Evolutionary conservation across 345 rosid species (phyloP).

Genomic region (Salix udensis): DNA sequence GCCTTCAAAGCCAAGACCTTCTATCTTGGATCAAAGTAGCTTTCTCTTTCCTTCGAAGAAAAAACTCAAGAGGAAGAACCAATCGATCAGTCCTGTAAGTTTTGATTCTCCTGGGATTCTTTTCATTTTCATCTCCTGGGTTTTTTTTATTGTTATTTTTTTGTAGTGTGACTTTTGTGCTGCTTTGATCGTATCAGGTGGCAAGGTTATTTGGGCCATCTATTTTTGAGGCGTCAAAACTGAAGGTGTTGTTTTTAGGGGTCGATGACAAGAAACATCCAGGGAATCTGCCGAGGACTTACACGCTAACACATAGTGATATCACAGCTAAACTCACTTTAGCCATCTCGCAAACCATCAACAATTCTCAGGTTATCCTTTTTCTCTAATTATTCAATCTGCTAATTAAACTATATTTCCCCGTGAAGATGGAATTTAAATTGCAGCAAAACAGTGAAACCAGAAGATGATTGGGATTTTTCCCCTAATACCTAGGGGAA

Average conservation of each 20-base stretch:
- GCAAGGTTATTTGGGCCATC: slow-evolving; percentile 96
- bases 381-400: background rate
- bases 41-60: slow-evolving; percentile 39
- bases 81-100: slow-evolving; percentile 53
- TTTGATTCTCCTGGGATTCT: background rate
- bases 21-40: slow-evolving; percentile 37
- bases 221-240: slow-evolving; percentile 87
- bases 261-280: slow-evolving; percentile 91
- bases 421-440: background rate
- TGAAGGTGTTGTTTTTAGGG: slow-evolving; percentile 80
- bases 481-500: background rate
- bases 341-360: slow-evolving; percentile 84
- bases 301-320: slow-evolving; percentile 91
- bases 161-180: background rate
- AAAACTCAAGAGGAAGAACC: slow-evolving; percentile 43
- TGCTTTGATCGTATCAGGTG: slow-evolving; percentile 41
- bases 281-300: slow-evolving; percentile 83
- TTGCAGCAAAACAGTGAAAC: slow-evolving; percentile 4
- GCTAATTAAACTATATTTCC: background rate
- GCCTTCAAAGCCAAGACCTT: slow-evolving; percentile 42
- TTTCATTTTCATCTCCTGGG: background rate
- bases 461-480: background rate
- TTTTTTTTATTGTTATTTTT: background rate
- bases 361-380: slow-evolving; percentile 72
- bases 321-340: slow-evolving; percentile 77